Base-by-base conservation (phyloP, 345 rosid genomes). In the Alliaria petiolata region DNA sequence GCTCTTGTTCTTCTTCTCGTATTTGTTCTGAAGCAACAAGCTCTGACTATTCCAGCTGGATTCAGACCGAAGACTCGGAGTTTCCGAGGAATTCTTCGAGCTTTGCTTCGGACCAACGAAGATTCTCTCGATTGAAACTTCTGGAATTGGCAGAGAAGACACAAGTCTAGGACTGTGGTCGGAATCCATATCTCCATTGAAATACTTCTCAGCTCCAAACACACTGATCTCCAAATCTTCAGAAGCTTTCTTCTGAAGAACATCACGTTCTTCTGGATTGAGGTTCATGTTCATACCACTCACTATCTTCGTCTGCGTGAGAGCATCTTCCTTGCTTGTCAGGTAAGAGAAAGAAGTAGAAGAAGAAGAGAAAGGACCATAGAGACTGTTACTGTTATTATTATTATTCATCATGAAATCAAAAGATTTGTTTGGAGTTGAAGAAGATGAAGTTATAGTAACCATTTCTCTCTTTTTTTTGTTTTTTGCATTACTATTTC, bases 171-270 rank as follows among this genome's bases (percentile, higher is more conserved):
- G 80, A 64, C 79, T 63, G 4, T 28, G 74, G 35, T 61, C 74
- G 8, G 79, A 60, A 60, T 87, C 93, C 26, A 77, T 83, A 26
- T 57, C 81, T 62, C 89, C 92, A 34, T 82, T 86, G 78, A 92
- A 92, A 66, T 92, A 92, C 58, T 83, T 92, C 75, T 92, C 98
- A 20, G 98, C 98, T 60, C 87, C 79, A 25, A 92, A 92, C 34
- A 92, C 87, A 59, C 92, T 88, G 28, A 92, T 86, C 71, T 87
- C 98, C 67, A 81, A 76, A 47, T 86, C 92, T 25, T 81, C 86
- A 67, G 78, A 54, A 60, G 58, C 79, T 76, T 84, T 79, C 76
- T 70, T 75, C 16, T 74, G 69, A 67, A 58, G 44, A 74, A 45
- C 71, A 45, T 55, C 51, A 36, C 53, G 57, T 5, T 44, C 50